A percentile compares a stretch with the other conserved stretches of the same genome.
Evolutionary conservation across 768 basidiomycete genomes (phyloP).

Genomic region (Lactarius sanguifluus): DNA sequence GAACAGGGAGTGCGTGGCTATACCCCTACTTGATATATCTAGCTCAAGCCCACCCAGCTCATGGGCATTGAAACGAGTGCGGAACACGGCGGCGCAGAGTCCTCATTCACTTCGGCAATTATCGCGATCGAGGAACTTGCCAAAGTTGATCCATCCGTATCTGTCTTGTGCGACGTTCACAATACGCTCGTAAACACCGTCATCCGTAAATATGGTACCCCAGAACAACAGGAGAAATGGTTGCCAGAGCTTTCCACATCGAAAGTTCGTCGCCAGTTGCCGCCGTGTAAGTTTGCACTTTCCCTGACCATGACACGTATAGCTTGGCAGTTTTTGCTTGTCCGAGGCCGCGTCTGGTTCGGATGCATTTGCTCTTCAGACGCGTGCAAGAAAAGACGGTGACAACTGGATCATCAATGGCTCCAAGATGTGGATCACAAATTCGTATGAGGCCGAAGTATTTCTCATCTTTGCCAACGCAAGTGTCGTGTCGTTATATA

Average conservation of each 20-base stretch:
- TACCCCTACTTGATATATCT: conserved; percentile 1
- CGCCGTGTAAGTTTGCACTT: conserved; percentile 3
- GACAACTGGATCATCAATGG: conserved; percentile 87
- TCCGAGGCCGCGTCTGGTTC: conserved; percentile 93
- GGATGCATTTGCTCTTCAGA: conserved; percentile 95
- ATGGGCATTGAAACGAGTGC: conserved; percentile 96
- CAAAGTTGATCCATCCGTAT: conserved; percentile 93
- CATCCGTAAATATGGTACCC: conserved; percentile 78
- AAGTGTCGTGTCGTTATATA: conserved; percentile 31
- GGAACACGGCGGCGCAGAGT: conserved; percentile 83
- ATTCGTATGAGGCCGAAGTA: conserved; percentile 87
- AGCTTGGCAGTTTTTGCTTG: conserved; percentile 96
- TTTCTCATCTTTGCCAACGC: conserved; percentile 96
- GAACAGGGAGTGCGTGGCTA: conserved; percentile 79
- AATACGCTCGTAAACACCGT: conserved; percentile 98
- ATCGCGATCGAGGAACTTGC: conserved; percentile 98
- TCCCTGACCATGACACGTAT: conserved; percentile 5
- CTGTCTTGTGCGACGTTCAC: conserved; percentile 96
- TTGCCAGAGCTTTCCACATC: conserved; percentile 77
- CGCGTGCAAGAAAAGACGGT: conserved; percentile 86
- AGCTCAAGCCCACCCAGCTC: conserved; percentile 49
- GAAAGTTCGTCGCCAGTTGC: conserved; percentile 49
- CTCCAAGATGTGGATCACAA: conserved; percentile 99
- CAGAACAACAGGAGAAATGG: conserved; percentile 86
- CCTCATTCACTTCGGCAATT: conserved; percentile 92